Conservation (phyloP, 148 eudicot genomes). For the Selenicereus undatus region DNA sequence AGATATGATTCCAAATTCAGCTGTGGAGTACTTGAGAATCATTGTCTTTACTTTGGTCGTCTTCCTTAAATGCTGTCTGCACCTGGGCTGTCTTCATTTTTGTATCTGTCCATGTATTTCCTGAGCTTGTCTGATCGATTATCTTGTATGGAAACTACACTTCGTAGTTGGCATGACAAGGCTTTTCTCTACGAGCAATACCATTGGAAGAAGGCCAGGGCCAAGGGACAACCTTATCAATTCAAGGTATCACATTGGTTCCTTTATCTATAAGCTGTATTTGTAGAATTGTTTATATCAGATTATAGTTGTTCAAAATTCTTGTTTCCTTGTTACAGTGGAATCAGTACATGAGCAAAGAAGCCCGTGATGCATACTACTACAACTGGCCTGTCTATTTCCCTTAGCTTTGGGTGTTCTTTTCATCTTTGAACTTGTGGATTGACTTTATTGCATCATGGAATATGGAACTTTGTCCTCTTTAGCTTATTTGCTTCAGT, state of each 20-base stretch:
- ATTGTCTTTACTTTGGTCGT: neutral
- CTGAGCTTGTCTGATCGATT: neutral
- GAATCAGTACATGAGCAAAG: conserved; percentile 65
- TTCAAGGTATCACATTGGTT: conserved; percentile 46
- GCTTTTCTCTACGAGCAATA: conserved; percentile 83
- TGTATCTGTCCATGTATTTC: too few relatives aligned
- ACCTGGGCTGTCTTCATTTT: neutral
- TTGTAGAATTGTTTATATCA: neutral
- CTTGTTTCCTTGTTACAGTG: conserved; percentile 51
- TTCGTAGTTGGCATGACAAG: conserved; percentile 87
- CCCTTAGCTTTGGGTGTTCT: conserved; percentile 16
- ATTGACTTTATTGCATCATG: neutral
- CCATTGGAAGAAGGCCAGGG: conserved; percentile 90
- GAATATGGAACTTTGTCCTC: neutral
- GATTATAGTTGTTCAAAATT: neutral
- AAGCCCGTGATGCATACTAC: conserved; percentile 75
- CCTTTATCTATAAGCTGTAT: neutral
- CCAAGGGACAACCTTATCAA: conserved; percentile 61
- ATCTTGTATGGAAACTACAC: conserved; percentile 20
- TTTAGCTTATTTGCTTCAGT: neutral
- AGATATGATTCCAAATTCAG: too few relatives aligned
- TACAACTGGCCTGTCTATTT: conserved; percentile 83
- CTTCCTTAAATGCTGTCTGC: neutral
- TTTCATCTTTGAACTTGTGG: neutral
- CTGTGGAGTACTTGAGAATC: too few relatives aligned